These are phyloP conservation scores for Pyrenophora tritici-repentis DNA, from an alignment of 2,329 filamentous ascomycete species.

Conservation along the genomic window DNA sequence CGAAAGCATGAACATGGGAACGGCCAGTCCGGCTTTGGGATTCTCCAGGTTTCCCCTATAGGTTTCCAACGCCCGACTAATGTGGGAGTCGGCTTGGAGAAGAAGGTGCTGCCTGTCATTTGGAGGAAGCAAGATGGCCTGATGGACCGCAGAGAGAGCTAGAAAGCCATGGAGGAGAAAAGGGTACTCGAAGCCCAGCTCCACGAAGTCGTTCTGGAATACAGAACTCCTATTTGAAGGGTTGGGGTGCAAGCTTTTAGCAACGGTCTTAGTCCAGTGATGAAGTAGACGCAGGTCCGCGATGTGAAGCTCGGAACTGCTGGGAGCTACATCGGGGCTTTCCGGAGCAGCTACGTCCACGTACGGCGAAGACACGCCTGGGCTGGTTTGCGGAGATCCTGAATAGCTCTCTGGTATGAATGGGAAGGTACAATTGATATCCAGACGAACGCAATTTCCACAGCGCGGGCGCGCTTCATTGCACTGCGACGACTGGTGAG, in stretches of 20 bases:
- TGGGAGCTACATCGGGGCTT: slow-evolving; percentile 12
- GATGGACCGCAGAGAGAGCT: slow-evolving; percentile 37
- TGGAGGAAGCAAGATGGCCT: slow-evolving; percentile 25
- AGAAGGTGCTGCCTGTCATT: slow-evolving; percentile 29
- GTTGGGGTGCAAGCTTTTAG: slow-evolving; percentile 27
- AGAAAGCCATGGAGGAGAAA: slow-evolving; percentile 40
- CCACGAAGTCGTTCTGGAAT: slow-evolving; percentile 28
- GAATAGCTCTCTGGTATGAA: slow-evolving; percentile 23
- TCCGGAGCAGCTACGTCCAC: slow-evolving; percentile 3
- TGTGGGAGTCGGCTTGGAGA: slow-evolving; percentile 35
- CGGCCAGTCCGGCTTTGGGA: slow-evolving; percentile 24
- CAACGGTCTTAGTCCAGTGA: slow-evolving; percentile 34
- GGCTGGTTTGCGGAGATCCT: slow-evolving; percentile 21
- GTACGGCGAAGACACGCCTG: slow-evolving; percentile 16
- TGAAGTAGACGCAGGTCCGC: slow-evolving; percentile 37
- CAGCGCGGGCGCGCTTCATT: slow-evolving; percentile 39
- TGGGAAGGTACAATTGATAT: slow-evolving; percentile 40
- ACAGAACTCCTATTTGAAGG: slow-evolving; percentile 10
- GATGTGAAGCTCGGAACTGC: slow-evolving; percentile 27
- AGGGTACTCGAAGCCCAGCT: slow-evolving; percentile 34
- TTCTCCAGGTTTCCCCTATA: slow-evolving; percentile 31
- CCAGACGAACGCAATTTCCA: slow-evolving; percentile 36
- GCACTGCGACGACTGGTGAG: slow-evolving; percentile 26
- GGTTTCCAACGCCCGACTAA: slow-evolving; percentile 29
- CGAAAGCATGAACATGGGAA: slow-evolving; percentile 40